Evolutionary conservation across 1,284 basidiomycete species (phyloP).

Genomic region (Ustilago tritici): DNA sequence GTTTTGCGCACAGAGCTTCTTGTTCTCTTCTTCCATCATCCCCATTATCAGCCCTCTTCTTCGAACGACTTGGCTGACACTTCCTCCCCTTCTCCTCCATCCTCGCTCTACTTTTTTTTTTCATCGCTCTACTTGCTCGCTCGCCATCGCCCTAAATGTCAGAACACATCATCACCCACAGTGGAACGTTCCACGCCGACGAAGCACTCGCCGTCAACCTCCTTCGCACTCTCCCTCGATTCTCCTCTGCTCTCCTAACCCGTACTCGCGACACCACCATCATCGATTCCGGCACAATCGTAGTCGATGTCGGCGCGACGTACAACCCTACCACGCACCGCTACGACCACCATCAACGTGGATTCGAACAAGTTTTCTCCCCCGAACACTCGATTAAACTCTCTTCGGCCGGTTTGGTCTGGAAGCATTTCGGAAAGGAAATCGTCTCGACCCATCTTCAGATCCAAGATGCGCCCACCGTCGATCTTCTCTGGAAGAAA

Average conservation of each 20-base stretch:
- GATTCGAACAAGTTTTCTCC: conserved; percentile 90
- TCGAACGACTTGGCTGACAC: not conserved
- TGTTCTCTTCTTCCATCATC: conserved; percentile 10
- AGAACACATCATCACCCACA: conserved; percentile 77
- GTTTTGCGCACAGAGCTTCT: conserved; percentile 6
- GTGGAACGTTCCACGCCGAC: conserved; percentile 96
- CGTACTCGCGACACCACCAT: conserved; percentile 81
- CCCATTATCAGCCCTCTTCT: not conserved
- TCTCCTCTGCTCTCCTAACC: conserved; percentile 73
- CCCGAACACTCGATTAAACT: conserved; percentile 84
- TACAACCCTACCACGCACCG: conserved; percentile 83
- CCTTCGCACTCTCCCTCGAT: conserved; percentile 81
- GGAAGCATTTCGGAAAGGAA: conserved; percentile 86
- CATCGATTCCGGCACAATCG: conserved; percentile 87
- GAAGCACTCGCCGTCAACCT: conserved; percentile 94
- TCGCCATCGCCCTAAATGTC: conserved; percentile 14
- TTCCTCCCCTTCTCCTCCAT: not conserved
- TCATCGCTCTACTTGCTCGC: not conserved
- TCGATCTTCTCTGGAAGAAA: conserved; percentile 85
- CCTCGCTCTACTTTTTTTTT: not conserved
- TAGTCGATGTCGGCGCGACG: conserved; percentile 96
- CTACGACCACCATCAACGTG: conserved; percentile 97
- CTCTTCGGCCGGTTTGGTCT: conserved; percentile 88
- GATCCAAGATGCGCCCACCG: conserved; percentile 75
- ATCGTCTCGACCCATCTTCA: conserved; percentile 80